Conservation (phyloP, 2,329 filamentous ascomycete species). For the Fusarium sp. region DNA sequence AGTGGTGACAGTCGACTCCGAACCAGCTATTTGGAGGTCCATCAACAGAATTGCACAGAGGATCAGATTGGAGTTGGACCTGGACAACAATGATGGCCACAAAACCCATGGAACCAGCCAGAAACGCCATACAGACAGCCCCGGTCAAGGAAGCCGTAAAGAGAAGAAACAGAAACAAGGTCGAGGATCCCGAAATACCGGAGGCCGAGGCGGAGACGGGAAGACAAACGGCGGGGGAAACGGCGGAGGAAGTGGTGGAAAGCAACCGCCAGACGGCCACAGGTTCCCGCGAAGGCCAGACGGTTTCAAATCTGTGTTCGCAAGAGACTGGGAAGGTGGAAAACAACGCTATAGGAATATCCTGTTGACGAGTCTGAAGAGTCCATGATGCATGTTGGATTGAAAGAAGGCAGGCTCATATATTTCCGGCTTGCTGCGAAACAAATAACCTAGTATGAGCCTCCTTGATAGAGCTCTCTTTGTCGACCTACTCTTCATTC, state of each 20-base stretch:
- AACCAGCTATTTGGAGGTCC: not conserved
- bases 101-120: not conserved
- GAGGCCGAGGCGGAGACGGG: not conserved
- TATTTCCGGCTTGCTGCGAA: not conserved
- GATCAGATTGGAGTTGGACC: not conserved
- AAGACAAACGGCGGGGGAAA: not conserved
- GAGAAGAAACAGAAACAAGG: not conserved
- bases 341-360: not conserved
- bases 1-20: not conserved
- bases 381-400: not conserved
- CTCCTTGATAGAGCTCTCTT: not conserved
- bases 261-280: constrained; percentile 2
- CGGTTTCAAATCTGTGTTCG: no score
- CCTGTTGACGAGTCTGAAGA: not conserved
- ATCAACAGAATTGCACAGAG: not conserved
- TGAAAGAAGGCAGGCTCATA: not conserved
- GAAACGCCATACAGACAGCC: not conserved
- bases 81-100: not conserved
- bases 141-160: not conserved
- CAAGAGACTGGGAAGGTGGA: not conserved
- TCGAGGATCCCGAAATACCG: not conserved
- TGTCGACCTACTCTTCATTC: not conserved
- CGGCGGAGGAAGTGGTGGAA: not conserved
- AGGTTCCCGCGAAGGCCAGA: no score
- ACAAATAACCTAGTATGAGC: not conserved